Evolutionary conservation across 108 stramenopile genomes (phyloP), one percentile per base, ranked within the genome.

Genomic region (Chaetoceros muelleri): DNA sequence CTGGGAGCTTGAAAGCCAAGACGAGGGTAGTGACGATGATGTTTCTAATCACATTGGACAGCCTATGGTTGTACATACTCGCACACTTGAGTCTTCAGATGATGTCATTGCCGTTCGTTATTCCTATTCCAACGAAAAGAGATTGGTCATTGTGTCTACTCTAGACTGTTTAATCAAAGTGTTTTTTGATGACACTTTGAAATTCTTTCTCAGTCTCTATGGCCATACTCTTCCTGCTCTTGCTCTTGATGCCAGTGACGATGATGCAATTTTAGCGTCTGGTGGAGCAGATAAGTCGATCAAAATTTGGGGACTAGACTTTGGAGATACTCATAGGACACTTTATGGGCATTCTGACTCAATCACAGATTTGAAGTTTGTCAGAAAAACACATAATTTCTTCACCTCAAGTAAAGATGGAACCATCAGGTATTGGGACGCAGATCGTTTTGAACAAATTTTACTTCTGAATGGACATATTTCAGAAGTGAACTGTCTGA

Each of bases 291-390:
- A 99, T 76, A 98, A 98, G 66, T 94, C 92, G 23, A 74, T 99
- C 28, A 98, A 98, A 64, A 79, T 99, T 44, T 98, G 95, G 95
- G 99, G 99, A 23, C 73, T 99, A 24, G 99, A 99, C 58, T 99
- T 99, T 70, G 99, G 99, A 31, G 99, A 99, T 62, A 97, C 96
- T 27, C 99, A 98, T 71, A 78, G 93, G 26, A 94, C 92, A 29
- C 66, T 98, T 25, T 81, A 96, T 62, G 99, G 95, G n/a, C 99
- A 99, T 66, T 76, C 89, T 53, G 99, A 98, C 60, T 88, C 93
- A 17, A 82, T 99, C 40, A 99, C 95, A 40, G 82, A 90, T 59
- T 53, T 98, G 27, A 52, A 72, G 24, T 98, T 96, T 59, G 79
- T 95, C 13, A 72, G 69, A 28, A 64, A 77, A 28, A 97, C 96